Percentiles rank a stretch among this genome's conserved stretches.
Conservation (phyloP, 371 early-diverging fungal genomes). For the Mortierella sp. region DNA sequence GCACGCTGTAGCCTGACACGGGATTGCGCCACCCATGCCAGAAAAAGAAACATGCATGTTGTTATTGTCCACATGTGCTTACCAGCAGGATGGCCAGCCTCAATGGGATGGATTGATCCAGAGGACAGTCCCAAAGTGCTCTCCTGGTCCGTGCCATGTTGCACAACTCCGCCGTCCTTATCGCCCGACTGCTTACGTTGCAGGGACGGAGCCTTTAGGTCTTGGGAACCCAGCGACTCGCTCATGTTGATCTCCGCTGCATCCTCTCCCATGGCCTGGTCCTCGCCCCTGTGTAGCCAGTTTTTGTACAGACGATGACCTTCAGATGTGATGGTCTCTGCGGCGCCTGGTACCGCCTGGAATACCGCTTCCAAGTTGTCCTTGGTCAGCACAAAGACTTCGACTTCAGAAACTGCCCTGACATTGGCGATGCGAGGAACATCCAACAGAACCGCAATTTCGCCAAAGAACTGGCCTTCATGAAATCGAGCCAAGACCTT, state of each 20-base stretch:
- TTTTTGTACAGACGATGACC: slow-evolving; percentile 44
- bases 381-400: slow-evolving; percentile 63
- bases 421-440: slow-evolving; percentile 85
- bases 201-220: too few relatives aligned
- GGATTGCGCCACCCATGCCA: background rate
- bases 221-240: too few relatives aligned
- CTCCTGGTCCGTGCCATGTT: slow-evolving; percentile 10
- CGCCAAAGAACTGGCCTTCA: slow-evolving; percentile 75
- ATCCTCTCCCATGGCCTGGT: too few relatives aligned
- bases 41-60: background rate
- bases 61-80: too few relatives aligned
- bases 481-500: slow-evolving; percentile 33
- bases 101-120: slow-evolving; percentile 18
- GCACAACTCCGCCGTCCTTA: background rate
- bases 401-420: slow-evolving; percentile 66
- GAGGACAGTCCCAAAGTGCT: slow-evolving; percentile 3
- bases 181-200: too few relatives aligned
- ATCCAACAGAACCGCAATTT: slow-evolving; percentile 83
- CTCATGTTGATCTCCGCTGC: too few relatives aligned
- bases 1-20: too few relatives aligned
- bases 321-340: slow-evolving; percentile 41
- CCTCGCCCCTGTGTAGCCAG: slow-evolving; percentile 37
- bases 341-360: slow-evolving; percentile 57
- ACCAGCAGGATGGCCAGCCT: slow-evolving; percentile 33
- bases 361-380: slow-evolving; percentile 59